Conservation (phyloP, 2,329 filamentous ascomycete species). For the Diaporthe ampelina region DNA sequence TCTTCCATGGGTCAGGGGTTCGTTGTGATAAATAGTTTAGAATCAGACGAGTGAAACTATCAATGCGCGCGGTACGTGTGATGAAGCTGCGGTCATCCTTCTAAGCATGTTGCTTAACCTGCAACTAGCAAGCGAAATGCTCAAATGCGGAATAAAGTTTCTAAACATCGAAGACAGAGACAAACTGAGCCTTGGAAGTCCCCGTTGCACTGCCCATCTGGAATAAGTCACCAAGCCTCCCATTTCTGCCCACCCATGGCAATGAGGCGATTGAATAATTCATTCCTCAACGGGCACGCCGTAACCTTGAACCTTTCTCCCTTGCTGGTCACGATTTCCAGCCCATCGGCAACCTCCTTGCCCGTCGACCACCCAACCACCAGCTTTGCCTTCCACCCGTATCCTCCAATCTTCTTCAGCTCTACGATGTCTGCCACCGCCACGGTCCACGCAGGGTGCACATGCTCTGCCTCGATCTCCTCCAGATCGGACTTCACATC, state of each 20-base stretch:
- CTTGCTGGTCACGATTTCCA: conserved; percentile 74
- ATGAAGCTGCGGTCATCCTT: neutral
- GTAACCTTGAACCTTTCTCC: conserved; percentile 74
- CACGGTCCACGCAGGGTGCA: conserved; percentile 77
- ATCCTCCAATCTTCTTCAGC: conserved; percentile 82
- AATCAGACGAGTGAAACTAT: neutral
- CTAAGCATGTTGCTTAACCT: neutral
- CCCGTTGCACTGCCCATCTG: neutral
- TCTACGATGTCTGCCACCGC: conserved; percentile 79
- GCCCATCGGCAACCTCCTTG: conserved; percentile 80
- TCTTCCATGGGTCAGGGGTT: neutral
- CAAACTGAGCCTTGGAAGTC: no score
- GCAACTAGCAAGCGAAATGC: neutral
- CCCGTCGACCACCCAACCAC: conserved; percentile 85
- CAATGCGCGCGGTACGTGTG: neutral
- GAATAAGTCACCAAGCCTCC: conserved; percentile 36
- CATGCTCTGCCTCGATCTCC: conserved; percentile 65
- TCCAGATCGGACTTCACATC: conserved; percentile 62
- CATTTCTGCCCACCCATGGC: conserved; percentile 42
- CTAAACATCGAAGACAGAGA: no score
- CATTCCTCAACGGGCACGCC: conserved; percentile 79
- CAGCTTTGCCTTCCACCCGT: conserved; percentile 88
- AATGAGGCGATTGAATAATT: conserved; percentile 60
- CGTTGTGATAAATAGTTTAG: neutral
- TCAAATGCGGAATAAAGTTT: neutral